These are phyloP conservation scores for Colletotrichum spinosum DNA, from an alignment of 2,329 filamentous ascomycete species.

Conservation along the genomic window DNA sequence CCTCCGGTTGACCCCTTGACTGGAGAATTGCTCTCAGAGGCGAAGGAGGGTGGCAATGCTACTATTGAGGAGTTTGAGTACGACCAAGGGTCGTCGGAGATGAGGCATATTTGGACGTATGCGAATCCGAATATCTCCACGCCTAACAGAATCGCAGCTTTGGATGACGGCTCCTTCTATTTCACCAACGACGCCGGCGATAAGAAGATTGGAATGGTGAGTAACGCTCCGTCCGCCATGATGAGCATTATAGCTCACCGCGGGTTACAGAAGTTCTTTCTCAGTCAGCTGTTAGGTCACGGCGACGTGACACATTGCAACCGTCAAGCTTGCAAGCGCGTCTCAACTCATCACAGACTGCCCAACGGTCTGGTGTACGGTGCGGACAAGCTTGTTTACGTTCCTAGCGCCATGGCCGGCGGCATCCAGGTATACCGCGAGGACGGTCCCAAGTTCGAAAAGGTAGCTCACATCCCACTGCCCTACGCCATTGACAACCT, in stretches of 20 bases:
- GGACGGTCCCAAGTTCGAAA: slow-evolving; percentile 32
- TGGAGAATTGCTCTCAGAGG: slow-evolving; percentile 65
- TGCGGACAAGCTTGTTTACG: slow-evolving; percentile 45
- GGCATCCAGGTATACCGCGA: slow-evolving; percentile 39
- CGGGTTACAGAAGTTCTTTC: slow-evolving; percentile 29
- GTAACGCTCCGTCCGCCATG: background rate
- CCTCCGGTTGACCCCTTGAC: slow-evolving; percentile 42
- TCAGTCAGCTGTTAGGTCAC: slow-evolving; percentile 40
- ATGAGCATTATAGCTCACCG: background rate
- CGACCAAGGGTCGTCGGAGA: slow-evolving; percentile 21
- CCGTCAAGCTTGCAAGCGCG: slow-evolving; percentile 39
- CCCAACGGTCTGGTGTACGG: slow-evolving; percentile 47
- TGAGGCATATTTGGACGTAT: slow-evolving; percentile 42
- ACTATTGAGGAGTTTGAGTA: slow-evolving; percentile 56
- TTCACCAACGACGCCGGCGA: slow-evolving; percentile 43
- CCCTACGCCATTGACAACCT: slow-evolving; percentile 44
- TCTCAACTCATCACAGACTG: slow-evolving; percentile 40
- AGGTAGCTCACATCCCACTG: slow-evolving; percentile 38
- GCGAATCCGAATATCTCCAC: slow-evolving; percentile 39
- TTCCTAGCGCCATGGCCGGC: slow-evolving; percentile 43
- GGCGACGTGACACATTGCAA: slow-evolving; percentile 46
- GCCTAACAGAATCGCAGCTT: slow-evolving; percentile 42
- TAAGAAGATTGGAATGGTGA: slow-evolving; percentile 39
- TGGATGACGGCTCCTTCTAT: slow-evolving; percentile 40
- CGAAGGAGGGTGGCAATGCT: slow-evolving; percentile 72